These are phyloP conservation scores for Musa troglodytarum DNA, from an alignment of 176 grass and related monocot genomes.

Conservation along the genomic window DNA sequence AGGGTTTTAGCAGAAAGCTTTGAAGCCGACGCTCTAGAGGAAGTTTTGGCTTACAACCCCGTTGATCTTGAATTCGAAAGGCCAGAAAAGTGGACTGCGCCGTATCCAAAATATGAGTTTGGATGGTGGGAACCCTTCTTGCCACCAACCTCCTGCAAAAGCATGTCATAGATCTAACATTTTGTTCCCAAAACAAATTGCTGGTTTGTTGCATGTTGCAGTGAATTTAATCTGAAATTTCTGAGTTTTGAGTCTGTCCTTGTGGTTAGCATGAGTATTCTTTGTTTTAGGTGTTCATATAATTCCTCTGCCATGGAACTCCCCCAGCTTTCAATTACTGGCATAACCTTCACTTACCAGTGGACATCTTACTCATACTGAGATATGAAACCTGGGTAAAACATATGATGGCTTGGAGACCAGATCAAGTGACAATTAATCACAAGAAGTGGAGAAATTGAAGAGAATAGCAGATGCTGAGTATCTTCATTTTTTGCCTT, in stretches of 20 bases:
- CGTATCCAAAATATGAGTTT: constrained; percentile 80
- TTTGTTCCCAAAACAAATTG: not conserved
- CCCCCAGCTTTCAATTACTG: not conserved
- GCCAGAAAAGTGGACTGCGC: constrained; percentile 75
- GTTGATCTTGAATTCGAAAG: constrained; percentile 69
- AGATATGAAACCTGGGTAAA: too few relatives aligned
- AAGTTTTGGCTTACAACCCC: constrained; percentile 62
- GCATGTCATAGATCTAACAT: constrained; percentile 29
- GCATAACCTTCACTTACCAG: not conserved
- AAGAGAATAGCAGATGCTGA: not conserved
- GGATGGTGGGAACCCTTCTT: constrained; percentile 95
- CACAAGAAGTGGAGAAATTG: not conserved
- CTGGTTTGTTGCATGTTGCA: not conserved
- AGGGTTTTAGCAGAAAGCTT: constrained; percentile 66
- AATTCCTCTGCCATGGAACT: not conserved
- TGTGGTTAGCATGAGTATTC: not conserved
- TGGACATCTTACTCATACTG: too few relatives aligned
- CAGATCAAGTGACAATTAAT: not conserved
- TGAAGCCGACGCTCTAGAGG: constrained; percentile 51
- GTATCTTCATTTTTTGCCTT: not conserved
- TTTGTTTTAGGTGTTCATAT: not conserved
- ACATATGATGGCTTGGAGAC: too few relatives aligned
- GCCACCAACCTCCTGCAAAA: constrained; percentile 46
- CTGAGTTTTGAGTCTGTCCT: not conserved
- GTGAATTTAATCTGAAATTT: constrained; percentile 19